These are phyloP conservation scores for Puccinia brachypodii DNA, from an alignment of 1,284 basidiomycete genomes.

Conservation along the genomic window DNA sequence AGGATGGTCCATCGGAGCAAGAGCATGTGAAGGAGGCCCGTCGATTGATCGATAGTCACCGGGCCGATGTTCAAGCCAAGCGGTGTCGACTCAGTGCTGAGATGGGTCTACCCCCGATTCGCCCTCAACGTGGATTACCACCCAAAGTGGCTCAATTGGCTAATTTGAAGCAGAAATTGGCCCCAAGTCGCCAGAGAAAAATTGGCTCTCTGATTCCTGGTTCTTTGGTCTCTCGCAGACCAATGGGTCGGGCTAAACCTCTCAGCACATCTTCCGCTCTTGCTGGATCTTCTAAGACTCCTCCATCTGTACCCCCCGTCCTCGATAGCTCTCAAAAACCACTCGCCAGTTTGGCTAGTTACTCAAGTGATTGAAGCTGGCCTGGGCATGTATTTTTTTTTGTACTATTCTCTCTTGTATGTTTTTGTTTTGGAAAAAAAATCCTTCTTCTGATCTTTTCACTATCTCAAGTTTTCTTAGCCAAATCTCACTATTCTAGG, in stretches of 20 bases:
- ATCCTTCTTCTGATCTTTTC: too few relatives aligned
- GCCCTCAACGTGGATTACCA: background rate
- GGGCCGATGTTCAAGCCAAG: conserved; percentile 6
- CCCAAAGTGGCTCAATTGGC: conserved; percentile 21
- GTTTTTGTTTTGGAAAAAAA: background rate
- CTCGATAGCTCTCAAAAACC: background rate
- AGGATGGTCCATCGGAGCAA: conserved; percentile 4
- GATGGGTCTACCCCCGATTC: background rate
- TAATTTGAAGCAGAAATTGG: conserved; percentile 23
- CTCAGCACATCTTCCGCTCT: background rate
- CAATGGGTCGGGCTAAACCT: background rate
- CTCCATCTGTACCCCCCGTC: background rate
- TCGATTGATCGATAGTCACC: background rate
- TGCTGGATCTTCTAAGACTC: background rate
- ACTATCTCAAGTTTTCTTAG: too few relatives aligned
- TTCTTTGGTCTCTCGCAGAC: conserved; percentile 11
- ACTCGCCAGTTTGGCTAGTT: conserved; percentile 14
- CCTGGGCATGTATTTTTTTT: background rate
- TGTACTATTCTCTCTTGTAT: background rate
- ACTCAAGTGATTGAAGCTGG: conserved; percentile 32
- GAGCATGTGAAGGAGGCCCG: conserved; percentile 6
- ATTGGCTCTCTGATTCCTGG: conserved; percentile 1
- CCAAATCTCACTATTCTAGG: too few relatives aligned
- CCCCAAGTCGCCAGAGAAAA: background rate
- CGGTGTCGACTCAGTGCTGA: conserved; percentile 26